These are phyloP conservation scores for Ophidiomyces ophidiicola DNA, from an alignment of 2,329 filamentous ascomycete species.

Conservation along the genomic window DNA sequence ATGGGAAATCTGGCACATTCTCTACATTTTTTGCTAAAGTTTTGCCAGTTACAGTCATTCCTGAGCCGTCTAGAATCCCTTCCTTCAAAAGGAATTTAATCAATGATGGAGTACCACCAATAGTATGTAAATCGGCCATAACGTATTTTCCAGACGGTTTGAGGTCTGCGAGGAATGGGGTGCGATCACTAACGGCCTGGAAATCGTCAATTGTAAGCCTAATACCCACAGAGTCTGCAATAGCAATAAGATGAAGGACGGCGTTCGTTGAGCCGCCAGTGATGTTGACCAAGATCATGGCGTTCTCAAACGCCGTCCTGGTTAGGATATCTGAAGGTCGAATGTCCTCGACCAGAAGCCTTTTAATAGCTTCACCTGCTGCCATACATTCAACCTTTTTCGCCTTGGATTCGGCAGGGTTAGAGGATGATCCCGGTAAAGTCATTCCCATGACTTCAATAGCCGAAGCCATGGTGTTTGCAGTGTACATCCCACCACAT, in stretches of 20 bases:
- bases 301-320: conserved; percentile 68
- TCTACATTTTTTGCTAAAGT: conserved; percentile 48
- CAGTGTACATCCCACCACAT: conserved; percentile 77
- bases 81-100: conserved; percentile 48
- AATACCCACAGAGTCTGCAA: conserved; percentile 68
- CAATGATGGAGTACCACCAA: conserved; percentile 47
- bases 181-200: conserved; percentile 67
- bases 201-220: conserved; percentile 79
- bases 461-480: conserved; percentile 64
- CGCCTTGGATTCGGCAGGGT: conserved; percentile 58
- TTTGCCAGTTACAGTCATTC: conserved; percentile 49
- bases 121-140: conserved; percentile 45
- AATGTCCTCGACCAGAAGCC: conserved; percentile 63
- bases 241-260: conserved; percentile 72
- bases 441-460: conserved; percentile 66
- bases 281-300: conserved; percentile 71
- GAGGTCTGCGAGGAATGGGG: conserved; percentile 67
- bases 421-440: conserved; percentile 69
- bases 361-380: conserved; percentile 62
- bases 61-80: conserved; percentile 46
- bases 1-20: conserved; percentile 51
- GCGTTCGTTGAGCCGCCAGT: conserved; percentile 78
- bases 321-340: conserved; percentile 67
- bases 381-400: conserved; percentile 62
- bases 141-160: conserved; percentile 62